Evolutionary conservation across 129 eudicot species (phyloP).

Genomic region (Gnaphalium uliginosum): DNA sequence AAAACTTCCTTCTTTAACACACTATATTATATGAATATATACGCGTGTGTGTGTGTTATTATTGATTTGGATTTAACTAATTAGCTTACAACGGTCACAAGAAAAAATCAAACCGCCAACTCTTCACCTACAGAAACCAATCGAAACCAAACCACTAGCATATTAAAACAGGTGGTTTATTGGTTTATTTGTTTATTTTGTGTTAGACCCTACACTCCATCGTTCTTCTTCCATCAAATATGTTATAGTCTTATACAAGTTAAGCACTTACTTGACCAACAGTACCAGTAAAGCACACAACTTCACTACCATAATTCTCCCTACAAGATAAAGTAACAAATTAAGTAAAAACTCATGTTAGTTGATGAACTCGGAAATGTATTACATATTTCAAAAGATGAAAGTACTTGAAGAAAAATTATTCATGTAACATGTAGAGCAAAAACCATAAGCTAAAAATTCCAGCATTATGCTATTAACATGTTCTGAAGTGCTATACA

Average conservation of each 20-base stretch:
- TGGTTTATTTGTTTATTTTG: neutral
- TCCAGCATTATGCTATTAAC: neutral
- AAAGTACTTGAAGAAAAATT: too few species aligned
- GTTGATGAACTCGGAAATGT: neutral
- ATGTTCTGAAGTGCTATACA: neutral
- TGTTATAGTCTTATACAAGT: neutral
- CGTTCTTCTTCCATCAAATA: neutral
- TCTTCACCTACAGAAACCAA: neutral
- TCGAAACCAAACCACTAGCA: neutral
- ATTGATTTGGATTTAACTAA: too few species aligned
- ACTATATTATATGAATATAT: too few species aligned
- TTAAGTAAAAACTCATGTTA: neutral
- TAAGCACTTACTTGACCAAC: slow-evolving; percentile 84
- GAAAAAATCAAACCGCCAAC: too few species aligned
- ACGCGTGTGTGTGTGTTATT: too few species aligned
- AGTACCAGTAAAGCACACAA: slow-evolving; percentile 97
- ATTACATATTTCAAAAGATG: neutral
- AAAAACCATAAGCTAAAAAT: neutral
- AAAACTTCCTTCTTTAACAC: too few species aligned
- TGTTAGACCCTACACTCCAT: neutral
- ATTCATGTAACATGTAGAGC: neutral
- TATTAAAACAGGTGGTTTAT: neutral
- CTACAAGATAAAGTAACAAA: slow-evolving; percentile 20
- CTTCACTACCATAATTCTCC: slow-evolving; percentile 98
- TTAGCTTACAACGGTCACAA: too few species aligned